A percentile compares a stretch with the other conserved stretches of the same genome.
phyloP scores from a whole-genome alignment of 2,329 filamentous ascomycete genomes.

The Rutstroemia sydowiana region DNA sequence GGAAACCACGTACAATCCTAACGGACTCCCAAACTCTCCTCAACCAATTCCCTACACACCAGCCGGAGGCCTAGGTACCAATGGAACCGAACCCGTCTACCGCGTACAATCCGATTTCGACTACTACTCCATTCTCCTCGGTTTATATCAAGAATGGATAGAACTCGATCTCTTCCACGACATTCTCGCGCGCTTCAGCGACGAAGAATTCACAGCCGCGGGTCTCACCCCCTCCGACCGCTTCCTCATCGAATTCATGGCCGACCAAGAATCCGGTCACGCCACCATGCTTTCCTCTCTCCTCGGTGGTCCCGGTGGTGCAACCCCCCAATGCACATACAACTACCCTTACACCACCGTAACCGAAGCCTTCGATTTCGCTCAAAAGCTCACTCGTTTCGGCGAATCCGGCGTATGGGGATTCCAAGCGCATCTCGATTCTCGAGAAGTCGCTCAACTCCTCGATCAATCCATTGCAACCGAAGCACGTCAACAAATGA shows the following conservation, averaged over 20 bases:
- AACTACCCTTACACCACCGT: slow-evolving; percentile 73
- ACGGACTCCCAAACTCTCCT: slow-evolving; percentile 60
- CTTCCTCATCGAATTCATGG: slow-evolving; percentile 68
- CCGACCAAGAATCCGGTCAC: slow-evolving; percentile 68
- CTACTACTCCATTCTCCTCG: slow-evolving; percentile 65
- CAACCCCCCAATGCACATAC: slow-evolving; percentile 68
- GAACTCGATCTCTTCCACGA: slow-evolving; percentile 78
- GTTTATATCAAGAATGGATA: slow-evolving; percentile 76
- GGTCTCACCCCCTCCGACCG: slow-evolving; percentile 64
- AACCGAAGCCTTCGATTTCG: slow-evolving; percentile 74
- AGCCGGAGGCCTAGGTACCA: slow-evolving; percentile 60
- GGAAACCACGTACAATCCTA: slow-evolving; percentile 62
- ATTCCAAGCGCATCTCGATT: slow-evolving; percentile 71
- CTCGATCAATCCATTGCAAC: slow-evolving; percentile 70
- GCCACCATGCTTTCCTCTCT: slow-evolving; percentile 72
- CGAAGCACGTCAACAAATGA: slow-evolving; percentile 76
- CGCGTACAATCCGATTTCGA: slow-evolving; percentile 76
- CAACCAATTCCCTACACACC: slow-evolving; percentile 44
- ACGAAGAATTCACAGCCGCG: slow-evolving; percentile 59
- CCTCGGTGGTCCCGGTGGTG: slow-evolving; percentile 51
- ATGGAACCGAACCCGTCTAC: slow-evolving; percentile 44
- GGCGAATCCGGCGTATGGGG: slow-evolving; percentile 76
- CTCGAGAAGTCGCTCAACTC: slow-evolving; percentile 64
- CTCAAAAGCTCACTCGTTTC: slow-evolving; percentile 75
- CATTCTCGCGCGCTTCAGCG: slow-evolving; percentile 62